Percentiles rank a stretch among this genome's conserved stretches.
Evolutionary conservation across 2,329 filamentous ascomycete genomes (phyloP).

Genomic region (Neonectria magnoliae): DNA sequence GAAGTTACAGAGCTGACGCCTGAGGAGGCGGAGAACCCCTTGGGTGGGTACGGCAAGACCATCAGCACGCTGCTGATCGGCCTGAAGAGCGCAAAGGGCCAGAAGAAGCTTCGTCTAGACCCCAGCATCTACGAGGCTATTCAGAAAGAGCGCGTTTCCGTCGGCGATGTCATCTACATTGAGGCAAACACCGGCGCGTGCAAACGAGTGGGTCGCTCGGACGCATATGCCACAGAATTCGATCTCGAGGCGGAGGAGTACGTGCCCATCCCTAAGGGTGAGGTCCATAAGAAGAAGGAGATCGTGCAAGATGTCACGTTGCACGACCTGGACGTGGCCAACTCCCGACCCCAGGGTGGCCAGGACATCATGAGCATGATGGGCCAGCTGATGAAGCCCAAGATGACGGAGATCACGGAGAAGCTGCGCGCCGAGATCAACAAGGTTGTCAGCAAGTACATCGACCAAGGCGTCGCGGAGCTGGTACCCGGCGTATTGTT

Average conservation of each 20-base stretch:
- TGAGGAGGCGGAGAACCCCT: conserved; percentile 96
- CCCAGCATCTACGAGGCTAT: conserved; percentile 99
- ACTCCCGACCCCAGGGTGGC: conserved; percentile 92
- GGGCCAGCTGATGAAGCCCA: conserved; percentile 99
- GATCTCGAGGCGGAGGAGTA: conserved; percentile 99
- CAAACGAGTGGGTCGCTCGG: conserved; percentile 94
- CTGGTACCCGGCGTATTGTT: conserved; percentile 98
- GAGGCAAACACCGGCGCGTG: conserved; percentile 98
- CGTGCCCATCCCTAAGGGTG: conserved; percentile 97
- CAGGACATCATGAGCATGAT: conserved; percentile 99
- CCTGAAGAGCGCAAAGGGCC: conserved; percentile 93
- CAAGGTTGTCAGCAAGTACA: conserved; percentile 99
- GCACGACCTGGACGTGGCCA: conserved; percentile 95
- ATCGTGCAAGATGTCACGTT: conserved; percentile 98
- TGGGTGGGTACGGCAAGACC: conserved; percentile 96
- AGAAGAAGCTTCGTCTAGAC: conserved; percentile 96
- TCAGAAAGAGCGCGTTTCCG: conserved; percentile 95
- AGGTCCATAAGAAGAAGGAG: conserved; percentile 99
- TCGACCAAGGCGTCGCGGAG: conserved; percentile 97
- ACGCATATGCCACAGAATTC: conserved; percentile 98
- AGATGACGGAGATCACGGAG: conserved; percentile 99
- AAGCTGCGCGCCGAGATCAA: conserved; percentile 97
- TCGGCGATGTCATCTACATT: conserved; percentile 98
- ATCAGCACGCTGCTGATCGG: conserved; percentile 96
- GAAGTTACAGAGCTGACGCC: conserved; percentile 98